Evolutionary conservation across 495 filamentous ascomycete species (phyloP).

Genomic region (Geoglossum glabrum): DNA sequence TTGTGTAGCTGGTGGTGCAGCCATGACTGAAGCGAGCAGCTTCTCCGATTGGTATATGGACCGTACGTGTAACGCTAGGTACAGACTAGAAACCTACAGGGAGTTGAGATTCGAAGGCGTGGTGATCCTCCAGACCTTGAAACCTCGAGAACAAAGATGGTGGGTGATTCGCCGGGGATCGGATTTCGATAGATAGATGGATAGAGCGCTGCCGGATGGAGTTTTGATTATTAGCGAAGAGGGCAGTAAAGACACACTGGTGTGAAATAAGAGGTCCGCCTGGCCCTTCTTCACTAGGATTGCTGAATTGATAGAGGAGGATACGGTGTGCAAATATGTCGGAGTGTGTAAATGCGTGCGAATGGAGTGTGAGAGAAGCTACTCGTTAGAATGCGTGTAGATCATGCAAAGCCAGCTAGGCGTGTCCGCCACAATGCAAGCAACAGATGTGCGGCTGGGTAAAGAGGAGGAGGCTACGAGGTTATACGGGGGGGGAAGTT

Average conservation of each 20-base stretch:
- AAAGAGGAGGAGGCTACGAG: neutral
- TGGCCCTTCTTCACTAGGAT: neutral
- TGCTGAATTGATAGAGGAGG: neutral
- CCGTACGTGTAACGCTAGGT: neutral
- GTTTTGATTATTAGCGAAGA: neutral
- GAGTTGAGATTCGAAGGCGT: neutral
- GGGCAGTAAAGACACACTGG: neutral
- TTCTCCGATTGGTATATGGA: neutral
- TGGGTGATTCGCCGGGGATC: too few relatives aligned
- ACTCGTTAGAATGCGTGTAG: too few relatives aligned
- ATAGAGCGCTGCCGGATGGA: neutral
- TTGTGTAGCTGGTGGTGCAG: slow-evolving; percentile 47
- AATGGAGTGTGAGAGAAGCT: too few relatives aligned
- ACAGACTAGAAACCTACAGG: neutral
- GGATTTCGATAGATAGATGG: neutral
- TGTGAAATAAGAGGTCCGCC: neutral
- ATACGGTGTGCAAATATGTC: neutral
- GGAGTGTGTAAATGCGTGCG: neutral
- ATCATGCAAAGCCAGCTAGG: neutral
- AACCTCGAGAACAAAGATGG: too few relatives aligned
- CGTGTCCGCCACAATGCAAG: neutral
- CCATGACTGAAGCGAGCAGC: slow-evolving; percentile 25
- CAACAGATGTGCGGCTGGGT: neutral
- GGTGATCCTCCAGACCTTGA: neutral
- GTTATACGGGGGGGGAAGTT: too few relatives aligned